Percentiles rank a stretch among this genome's conserved stretches.
phyloP scores from a whole-genome alignment of 202 grass and related monocot species.

The Eragrostis tef region DNA sequence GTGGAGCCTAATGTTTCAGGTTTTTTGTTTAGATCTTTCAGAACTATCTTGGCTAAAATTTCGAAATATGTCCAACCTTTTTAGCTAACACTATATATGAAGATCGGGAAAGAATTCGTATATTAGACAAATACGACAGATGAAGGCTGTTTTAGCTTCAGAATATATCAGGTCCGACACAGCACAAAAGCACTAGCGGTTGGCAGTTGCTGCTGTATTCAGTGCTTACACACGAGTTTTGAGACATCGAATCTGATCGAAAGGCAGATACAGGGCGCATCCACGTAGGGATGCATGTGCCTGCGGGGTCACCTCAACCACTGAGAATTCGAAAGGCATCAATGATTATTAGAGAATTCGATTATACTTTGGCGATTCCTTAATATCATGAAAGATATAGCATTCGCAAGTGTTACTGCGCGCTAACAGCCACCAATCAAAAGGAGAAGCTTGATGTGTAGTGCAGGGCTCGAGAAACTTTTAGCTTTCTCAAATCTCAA shows the following conservation, averaged over 20 bases:
- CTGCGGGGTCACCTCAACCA: constrained; percentile 31
- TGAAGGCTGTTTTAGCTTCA: constrained; percentile 3
- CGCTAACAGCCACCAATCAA: neutral
- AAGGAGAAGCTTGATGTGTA: neutral
- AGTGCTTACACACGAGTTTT: constrained; percentile 5
- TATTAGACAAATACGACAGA: too few relatives aligned
- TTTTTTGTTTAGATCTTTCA: neutral
- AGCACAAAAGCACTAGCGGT: constrained; percentile 16
- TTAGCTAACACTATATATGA: neutral
- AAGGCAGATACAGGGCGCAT: constrained; percentile 15
- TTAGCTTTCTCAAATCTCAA: neutral
- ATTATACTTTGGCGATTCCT: constrained; percentile 23
- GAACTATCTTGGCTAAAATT: neutral
- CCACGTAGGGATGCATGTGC: constrained; percentile 39
- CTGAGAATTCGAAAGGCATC: constrained; percentile 30
- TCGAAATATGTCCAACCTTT: neutral
- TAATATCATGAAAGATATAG: neutral
- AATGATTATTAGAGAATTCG: constrained; percentile 26
- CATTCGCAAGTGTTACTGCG: neutral
- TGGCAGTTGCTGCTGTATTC: neutral
- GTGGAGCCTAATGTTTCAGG: neutral
- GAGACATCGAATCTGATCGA: constrained; percentile 49
- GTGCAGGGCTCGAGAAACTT: neutral
- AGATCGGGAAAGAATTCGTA: too few relatives aligned
- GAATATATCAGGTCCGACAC: neutral